Evolutionary conservation across 352 stramenopile species (phyloP).

Genomic region (Globisporangium iwayamae): DNA sequence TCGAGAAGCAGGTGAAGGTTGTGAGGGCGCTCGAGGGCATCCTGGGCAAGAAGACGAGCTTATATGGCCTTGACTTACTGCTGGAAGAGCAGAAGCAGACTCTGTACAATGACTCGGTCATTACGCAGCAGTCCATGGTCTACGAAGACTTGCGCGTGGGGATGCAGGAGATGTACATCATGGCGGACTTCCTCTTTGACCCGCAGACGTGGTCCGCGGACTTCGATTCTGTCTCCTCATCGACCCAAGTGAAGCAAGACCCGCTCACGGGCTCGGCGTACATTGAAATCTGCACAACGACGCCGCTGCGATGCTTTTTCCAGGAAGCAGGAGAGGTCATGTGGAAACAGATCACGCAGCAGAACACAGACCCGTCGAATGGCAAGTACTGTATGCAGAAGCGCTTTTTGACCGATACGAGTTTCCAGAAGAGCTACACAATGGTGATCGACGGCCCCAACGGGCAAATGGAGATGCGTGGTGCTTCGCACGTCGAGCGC

Average conservation of each 20-base stretch:
- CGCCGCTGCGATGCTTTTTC: conserved; percentile 6
- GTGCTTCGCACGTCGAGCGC: conserved; percentile 7
- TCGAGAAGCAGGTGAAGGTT: conserved; percentile 40
- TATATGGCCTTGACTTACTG: conserved; percentile 14
- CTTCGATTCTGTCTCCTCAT: neutral
- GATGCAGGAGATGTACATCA: conserved; percentile 15
- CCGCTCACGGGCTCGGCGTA: neutral
- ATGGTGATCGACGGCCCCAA: conserved; percentile 13
- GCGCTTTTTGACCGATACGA: conserved; percentile 3
- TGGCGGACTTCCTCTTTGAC: conserved; percentile 10
- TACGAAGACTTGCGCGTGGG: conserved; percentile 2
- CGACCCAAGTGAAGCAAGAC: conserved; percentile 11
- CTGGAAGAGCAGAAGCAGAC: conserved; percentile 8
- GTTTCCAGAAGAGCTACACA: conserved; percentile 18
- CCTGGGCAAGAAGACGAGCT: conserved; percentile 18
- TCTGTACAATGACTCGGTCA: conserved; percentile 1
- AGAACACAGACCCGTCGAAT: conserved; percentile 15
- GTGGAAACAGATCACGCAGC: conserved; percentile 12
- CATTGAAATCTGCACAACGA: conserved; percentile 13
- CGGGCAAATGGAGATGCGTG: conserved; percentile 7
- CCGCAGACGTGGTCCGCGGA: neutral
- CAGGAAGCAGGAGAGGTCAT: conserved; percentile 8
- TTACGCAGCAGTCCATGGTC: conserved; percentile 9
- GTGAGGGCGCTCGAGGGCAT: conserved; percentile 35
- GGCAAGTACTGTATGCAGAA: conserved; percentile 5